Conservation (phyloP, 1,284 basidiomycete species). For the Golubevia sp. region DNA sequence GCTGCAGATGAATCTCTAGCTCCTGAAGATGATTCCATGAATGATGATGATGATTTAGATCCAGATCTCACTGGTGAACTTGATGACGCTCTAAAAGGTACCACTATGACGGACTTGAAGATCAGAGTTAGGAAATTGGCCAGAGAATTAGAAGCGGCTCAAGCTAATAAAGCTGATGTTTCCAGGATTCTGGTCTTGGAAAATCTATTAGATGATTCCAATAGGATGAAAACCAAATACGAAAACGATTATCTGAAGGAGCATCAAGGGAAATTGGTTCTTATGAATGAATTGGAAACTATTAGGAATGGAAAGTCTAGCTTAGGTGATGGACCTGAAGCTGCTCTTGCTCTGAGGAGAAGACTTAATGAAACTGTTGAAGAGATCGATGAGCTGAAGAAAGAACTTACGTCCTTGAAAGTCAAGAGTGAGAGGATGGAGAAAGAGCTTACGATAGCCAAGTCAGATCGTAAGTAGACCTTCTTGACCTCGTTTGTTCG, state of each 20-base stretch:
- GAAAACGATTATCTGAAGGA: conserved; percentile 84
- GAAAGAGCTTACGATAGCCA: conserved; percentile 79
- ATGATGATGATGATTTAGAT: conserved; percentile 15
- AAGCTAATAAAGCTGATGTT: conserved; percentile 75
- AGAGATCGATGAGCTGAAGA: conserved; percentile 75
- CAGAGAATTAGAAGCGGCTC: conserved; percentile 76
- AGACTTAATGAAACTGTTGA: conserved; percentile 84
- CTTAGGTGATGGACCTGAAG: conserved; percentile 80
- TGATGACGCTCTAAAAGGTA: conserved; percentile 80
- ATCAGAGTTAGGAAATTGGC: conserved; percentile 81
- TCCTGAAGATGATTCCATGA: conserved; percentile 5
- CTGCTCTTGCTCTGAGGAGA: conserved; percentile 82
- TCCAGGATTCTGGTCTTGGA: conserved; percentile 80
- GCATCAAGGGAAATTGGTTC: conserved; percentile 78
- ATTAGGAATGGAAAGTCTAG: conserved; percentile 79
- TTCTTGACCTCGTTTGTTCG: conserved; percentile 4
- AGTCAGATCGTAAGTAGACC: conserved; percentile 75
- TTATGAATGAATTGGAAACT: conserved; percentile 83
- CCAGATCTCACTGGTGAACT: conserved; percentile 78
- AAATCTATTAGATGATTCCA: conserved; percentile 86
- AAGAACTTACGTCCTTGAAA: conserved; percentile 73
- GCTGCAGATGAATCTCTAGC: conserved; percentile 24
- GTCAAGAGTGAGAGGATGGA: conserved; percentile 72
- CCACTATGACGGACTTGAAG: conserved; percentile 83
- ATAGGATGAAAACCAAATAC: conserved; percentile 83